A percentile compares a stretch with the other conserved stretches of the same genome.
These are phyloP conservation scores for Acanthamoeba lenticulata DNA, from an alignment of 208 protist genomes.

Conservation along the genomic window DNA sequence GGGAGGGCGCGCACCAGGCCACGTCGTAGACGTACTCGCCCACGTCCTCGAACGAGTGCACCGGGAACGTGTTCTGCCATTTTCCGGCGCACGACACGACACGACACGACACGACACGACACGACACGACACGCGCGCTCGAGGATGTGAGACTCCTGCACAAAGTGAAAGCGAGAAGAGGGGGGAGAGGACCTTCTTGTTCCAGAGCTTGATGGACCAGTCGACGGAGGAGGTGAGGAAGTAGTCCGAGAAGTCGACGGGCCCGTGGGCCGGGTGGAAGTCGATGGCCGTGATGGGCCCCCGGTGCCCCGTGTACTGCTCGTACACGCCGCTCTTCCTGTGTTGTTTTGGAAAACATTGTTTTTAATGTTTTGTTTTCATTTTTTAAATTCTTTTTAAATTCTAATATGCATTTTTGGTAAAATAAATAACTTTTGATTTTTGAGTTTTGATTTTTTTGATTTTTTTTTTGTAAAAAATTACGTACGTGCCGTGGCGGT, in stretches of 20 bases:
- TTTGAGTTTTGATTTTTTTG: too few relatives aligned
- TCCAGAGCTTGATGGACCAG: constrained; percentile 84
- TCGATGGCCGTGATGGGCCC: constrained; percentile 77
- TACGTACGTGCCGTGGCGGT: constrained; percentile 72
- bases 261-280: constrained; percentile 74
- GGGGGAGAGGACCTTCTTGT: constrained; percentile 8
- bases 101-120: too few relatives aligned
- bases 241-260: constrained; percentile 77
- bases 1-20: constrained; percentile 57
- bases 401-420: too few relatives aligned
- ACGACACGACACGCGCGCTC: too few relatives aligned
- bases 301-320: constrained; percentile 70
- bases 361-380: too few relatives aligned
- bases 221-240: constrained; percentile 81
- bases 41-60: constrained; percentile 82
- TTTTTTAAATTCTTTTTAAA: too few relatives aligned
- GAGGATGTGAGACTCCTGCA: too few relatives aligned
- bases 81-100: too few relatives aligned
- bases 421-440: too few relatives aligned
- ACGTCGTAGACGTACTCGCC: constrained; percentile 85
- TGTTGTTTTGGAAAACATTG: too few relatives aligned
- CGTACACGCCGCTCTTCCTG: constrained; percentile 48
- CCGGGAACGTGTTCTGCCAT: constrained; percentile 66
- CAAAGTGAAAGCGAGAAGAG: neutral
- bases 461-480: too few relatives aligned